These are phyloP conservation scores for Perilla frutescens DNA, from an alignment of 257 asterid genomes.

Conservation along the genomic window DNA sequence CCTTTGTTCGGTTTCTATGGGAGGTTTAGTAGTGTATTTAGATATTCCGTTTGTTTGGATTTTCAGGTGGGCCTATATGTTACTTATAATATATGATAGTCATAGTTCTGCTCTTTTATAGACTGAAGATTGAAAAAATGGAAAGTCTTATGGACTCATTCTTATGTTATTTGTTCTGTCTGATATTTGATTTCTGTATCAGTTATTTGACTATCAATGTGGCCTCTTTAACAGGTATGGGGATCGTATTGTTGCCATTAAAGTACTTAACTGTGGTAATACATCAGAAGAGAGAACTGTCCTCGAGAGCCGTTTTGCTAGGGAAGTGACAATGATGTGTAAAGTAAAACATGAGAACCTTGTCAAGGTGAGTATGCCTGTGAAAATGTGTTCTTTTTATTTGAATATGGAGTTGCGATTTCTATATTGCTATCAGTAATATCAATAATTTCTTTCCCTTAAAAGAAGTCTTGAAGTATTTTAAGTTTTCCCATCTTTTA, in stretches of 20 bases:
- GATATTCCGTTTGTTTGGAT: constrained; percentile 2
- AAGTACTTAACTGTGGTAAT: constrained; percentile 78
- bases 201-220: constrained; percentile 5
- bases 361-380: constrained; percentile 67
- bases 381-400: neutral
- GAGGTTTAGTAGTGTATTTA: neutral
- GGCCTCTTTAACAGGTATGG: constrained; percentile 60
- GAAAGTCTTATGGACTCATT: neutral
- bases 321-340: constrained; percentile 95
- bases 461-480: neutral
- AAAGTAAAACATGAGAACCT: constrained; percentile 93
- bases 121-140: neutral
- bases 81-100: neutral
- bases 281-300: constrained; percentile 73
- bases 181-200: constrained; percentile 5
- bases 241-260: constrained; percentile 85
- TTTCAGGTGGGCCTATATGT: neutral
- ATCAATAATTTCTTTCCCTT: neutral
- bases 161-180: constrained; percentile 31
- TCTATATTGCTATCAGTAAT: neutral
- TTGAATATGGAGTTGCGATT: neutral
- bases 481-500: neutral
- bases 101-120: neutral
- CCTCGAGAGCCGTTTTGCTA: constrained; percentile 81
- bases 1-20: neutral